phyloP scores from a whole-genome alignment of 306 rosid genomes.

The Casuarina cunninghamiana region DNA sequence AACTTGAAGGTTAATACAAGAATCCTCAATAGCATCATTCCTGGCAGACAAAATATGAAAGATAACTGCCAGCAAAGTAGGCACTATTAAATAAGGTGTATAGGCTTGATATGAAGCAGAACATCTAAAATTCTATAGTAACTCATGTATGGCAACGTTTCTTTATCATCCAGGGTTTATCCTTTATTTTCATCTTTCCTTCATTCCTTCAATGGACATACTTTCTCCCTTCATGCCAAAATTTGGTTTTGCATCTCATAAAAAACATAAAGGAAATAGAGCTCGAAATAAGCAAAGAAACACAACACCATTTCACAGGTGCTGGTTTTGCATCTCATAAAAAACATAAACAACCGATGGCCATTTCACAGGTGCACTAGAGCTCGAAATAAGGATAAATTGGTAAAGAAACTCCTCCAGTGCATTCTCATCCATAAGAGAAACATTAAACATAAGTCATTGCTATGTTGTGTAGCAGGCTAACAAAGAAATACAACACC shows the following conservation, averaged over 20 bases:
- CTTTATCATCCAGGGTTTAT: not conserved
- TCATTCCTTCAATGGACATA: not conserved
- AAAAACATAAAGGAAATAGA: not conserved
- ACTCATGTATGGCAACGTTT: conserved; percentile 1
- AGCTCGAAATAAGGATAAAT: not conserved
- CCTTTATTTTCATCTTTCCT: not conserved
- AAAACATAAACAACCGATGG: not conserved
- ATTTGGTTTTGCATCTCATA: not conserved
- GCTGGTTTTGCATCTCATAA: not conserved
- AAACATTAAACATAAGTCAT: not conserved
- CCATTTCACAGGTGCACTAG: not conserved
- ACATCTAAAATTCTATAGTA: conserved; percentile 12
- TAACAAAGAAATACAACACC: not conserved
- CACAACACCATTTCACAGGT: too few relatives aligned
- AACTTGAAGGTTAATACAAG: conserved; percentile 27
- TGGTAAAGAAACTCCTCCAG: not conserved
- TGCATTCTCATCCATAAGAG: not conserved
- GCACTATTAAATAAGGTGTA: not conserved
- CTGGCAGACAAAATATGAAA: conserved; percentile 17
- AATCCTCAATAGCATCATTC: conserved; percentile 8
- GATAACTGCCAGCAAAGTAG: conserved; percentile 7
- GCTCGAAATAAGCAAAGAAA: too few relatives aligned
- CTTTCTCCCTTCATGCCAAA: not conserved
- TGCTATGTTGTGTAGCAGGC: not conserved
- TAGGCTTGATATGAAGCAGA: conserved; percentile 11